phyloP scores from a whole-genome alignment of 139 green algal genomes.

The Tetratostichococcus sp. region DNA sequence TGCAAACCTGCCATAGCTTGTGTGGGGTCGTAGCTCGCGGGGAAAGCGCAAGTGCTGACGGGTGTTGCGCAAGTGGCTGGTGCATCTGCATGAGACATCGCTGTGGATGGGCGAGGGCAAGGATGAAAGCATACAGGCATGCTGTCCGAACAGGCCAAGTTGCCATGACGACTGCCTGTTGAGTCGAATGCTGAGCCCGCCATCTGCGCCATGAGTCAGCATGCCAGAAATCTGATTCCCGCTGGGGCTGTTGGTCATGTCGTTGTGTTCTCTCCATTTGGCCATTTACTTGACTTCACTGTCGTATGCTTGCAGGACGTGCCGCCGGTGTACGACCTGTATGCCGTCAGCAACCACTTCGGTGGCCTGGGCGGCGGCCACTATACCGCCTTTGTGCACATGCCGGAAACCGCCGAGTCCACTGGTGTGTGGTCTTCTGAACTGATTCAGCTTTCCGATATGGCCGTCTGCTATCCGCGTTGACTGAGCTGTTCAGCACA shows the following conservation, averaged over 20 bases:
- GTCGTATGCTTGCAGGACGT: constrained; percentile 7
- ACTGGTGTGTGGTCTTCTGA: too few relatives aligned
- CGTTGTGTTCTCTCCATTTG: too few relatives aligned
- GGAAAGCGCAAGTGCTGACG: too few relatives aligned
- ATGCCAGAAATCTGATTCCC: too few relatives aligned
- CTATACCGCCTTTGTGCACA: constrained; percentile 87
- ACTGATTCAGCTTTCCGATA: too few relatives aligned
- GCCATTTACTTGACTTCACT: neutral
- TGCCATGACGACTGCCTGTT: neutral
- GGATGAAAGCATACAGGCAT: neutral
- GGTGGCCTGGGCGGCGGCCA: constrained; percentile 89
- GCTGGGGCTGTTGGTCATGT: too few relatives aligned
- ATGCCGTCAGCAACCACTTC: constrained; percentile 90
- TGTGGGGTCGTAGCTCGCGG: too few relatives aligned
- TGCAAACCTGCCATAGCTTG: too few relatives aligned
- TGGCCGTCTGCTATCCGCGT: too few relatives aligned
- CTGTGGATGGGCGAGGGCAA: neutral
- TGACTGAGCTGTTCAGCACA: too few relatives aligned
- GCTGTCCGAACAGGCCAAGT: neutral
- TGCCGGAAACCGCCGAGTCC: constrained; percentile 38
- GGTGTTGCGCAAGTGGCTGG: too few relatives aligned
- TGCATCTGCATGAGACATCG: too few relatives aligned
- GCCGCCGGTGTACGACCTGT: constrained; percentile 81
- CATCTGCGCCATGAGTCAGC: neutral
- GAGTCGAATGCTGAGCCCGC: neutral